These are phyloP conservation scores for Carpinus fangiana DNA, from an alignment of 306 rosid species.

Conservation along the genomic window DNA sequence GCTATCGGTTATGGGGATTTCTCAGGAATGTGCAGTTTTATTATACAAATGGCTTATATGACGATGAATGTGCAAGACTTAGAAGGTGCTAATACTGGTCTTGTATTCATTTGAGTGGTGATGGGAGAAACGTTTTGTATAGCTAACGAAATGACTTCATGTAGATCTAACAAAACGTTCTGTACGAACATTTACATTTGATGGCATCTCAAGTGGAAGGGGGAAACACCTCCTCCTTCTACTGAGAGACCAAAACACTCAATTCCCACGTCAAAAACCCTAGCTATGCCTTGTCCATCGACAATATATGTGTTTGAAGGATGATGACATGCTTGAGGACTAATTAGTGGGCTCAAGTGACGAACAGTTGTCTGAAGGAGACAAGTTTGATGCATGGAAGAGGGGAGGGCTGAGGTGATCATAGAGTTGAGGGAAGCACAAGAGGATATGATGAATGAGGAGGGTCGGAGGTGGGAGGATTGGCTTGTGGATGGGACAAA, in stretches of 20 bases:
- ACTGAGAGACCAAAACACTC: no score
- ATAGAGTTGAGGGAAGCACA: conserved; percentile 79
- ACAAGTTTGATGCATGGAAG: conserved; percentile 91
- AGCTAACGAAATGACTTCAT: no score
- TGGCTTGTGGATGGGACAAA: conserved; percentile 59
- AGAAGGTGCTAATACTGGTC: no score
- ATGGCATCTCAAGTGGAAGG: no score
- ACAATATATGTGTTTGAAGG: conserved; percentile 35
- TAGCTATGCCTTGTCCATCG: no score
- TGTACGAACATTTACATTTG: no score
- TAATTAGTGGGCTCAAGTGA: conserved; percentile 28
- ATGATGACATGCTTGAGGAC: conserved; percentile 59
- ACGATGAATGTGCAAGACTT: no score
- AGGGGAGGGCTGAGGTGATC: conserved; percentile 80
- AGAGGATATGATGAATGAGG: conserved; percentile 63
- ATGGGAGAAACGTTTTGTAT: no score
- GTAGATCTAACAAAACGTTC: no score
- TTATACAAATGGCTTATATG: neutral
- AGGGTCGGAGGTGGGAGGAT: conserved; percentile 74
- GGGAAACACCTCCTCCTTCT: no score
- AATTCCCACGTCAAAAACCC: no score
- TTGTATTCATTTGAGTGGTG: no score
- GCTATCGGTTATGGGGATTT: conserved; percentile 50
- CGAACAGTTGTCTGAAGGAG: conserved; percentile 42
- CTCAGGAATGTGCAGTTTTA: conserved; percentile 21